Evolutionary conservation across 2,329 filamentous ascomycete genomes (phyloP).

Genomic region (Trichoderma atrobrunneum): DNA sequence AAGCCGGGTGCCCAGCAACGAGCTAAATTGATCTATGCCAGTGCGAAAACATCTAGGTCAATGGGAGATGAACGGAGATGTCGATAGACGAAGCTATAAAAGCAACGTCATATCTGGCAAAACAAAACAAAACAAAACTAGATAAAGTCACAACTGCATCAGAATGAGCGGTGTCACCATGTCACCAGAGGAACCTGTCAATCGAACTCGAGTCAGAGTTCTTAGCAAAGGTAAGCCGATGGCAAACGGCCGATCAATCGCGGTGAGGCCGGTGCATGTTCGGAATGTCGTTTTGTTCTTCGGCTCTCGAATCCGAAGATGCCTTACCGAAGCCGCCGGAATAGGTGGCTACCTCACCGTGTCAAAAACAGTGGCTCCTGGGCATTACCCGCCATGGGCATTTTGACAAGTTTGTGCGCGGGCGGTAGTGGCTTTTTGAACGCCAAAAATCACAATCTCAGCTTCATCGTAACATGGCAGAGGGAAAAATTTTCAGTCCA

Average conservation of each 20-base stretch:
- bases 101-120: constrained; percentile 38
- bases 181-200: background rate
- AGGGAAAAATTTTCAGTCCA: background rate
- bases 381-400: background rate
- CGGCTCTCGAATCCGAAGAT: background rate
- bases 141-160: background rate
- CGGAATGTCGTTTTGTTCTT: background rate
- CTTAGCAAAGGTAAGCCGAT: background rate
- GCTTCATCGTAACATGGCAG: background rate
- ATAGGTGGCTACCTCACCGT: background rate
- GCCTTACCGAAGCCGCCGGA: constrained; percentile 6
- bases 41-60: constrained; percentile 55
- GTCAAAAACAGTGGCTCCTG: background rate
- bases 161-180: background rate
- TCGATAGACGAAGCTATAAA: constrained; percentile 41
- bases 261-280: background rate
- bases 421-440: background rate
- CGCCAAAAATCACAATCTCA: background rate
- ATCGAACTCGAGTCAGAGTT: constrained; percentile 4
- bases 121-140: background rate
- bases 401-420: background rate
- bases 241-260: background rate
- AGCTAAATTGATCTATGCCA: constrained; percentile 52
- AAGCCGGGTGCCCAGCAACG: constrained; percentile 57
- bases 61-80: constrained; percentile 45